Conservation (phyloP, 1,139 yeast genomes). For the Sugiyamaella sp. region DNA sequence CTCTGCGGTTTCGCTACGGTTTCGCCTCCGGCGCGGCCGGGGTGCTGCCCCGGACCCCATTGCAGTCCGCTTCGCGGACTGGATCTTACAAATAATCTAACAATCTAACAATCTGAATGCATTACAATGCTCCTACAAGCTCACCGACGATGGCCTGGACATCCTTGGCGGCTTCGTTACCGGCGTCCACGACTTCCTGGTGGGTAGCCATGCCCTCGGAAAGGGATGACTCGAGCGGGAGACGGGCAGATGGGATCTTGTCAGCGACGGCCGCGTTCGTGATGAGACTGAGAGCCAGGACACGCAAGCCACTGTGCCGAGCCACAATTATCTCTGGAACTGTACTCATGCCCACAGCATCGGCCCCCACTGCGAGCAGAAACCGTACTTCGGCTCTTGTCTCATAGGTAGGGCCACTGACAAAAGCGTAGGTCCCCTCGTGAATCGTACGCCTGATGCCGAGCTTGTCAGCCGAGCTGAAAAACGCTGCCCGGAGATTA, state of each 20-base stretch:
- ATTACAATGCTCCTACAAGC: slow-evolving; percentile 51
- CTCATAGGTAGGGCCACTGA: slow-evolving; percentile 94
- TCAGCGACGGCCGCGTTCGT: slow-evolving; percentile 81
- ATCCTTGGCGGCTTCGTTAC: slow-evolving; percentile 76
- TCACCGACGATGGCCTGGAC: slow-evolving; percentile 71
- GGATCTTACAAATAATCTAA: background rate
- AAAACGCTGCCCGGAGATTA: slow-evolving; percentile 54
- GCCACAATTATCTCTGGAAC: slow-evolving; percentile 96
- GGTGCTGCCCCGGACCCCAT: background rate
- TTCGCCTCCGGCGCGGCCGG: slow-evolving; percentile 1
- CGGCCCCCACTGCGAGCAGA: slow-evolving; percentile 76
- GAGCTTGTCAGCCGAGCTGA: slow-evolving; percentile 56
- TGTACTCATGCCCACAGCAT: slow-evolving; percentile 97
- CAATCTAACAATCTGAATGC: background rate
- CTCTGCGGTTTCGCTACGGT: background rate
- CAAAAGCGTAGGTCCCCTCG: slow-evolving; percentile 87
- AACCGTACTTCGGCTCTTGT: slow-evolving; percentile 89
- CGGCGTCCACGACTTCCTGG: slow-evolving; percentile 83
- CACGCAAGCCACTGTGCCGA: slow-evolving; percentile 80
- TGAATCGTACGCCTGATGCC: slow-evolving; percentile 63
- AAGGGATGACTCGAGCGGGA: slow-evolving; percentile 47
- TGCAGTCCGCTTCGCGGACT: background rate
- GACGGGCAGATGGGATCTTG: slow-evolving; percentile 57
- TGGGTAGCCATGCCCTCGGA: slow-evolving; percentile 86
- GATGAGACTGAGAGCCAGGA: slow-evolving; percentile 80